Percentiles rank a stretch among this genome's conserved stretches.
Evolutionary conservation across 345 rosid genomes (phyloP).

Genomic region (Eucalyptus sp.): DNA sequence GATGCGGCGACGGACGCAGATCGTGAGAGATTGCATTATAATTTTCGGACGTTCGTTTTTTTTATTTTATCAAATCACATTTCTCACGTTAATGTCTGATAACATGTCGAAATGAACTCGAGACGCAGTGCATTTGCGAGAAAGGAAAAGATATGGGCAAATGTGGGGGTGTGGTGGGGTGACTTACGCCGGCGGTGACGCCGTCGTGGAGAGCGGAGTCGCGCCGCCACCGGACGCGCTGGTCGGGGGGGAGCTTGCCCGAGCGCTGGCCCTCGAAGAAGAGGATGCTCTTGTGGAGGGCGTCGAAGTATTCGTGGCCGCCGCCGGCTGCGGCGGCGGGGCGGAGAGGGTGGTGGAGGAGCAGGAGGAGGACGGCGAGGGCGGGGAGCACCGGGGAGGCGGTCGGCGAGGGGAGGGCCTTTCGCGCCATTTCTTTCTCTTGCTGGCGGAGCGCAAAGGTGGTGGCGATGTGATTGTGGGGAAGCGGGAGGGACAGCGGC

Average conservation of each 20-base stretch:
- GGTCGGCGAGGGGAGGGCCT: slow-evolving; percentile 4
- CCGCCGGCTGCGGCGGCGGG: slow-evolving; percentile 6
- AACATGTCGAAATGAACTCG: not conserved
- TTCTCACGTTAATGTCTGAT: not conserved
- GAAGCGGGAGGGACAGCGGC: not conserved
- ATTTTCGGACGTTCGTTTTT: not conserved
- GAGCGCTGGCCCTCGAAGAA: slow-evolving; percentile 98
- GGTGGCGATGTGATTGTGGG: not conserved
- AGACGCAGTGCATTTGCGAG: not conserved
- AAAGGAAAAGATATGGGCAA: not conserved
- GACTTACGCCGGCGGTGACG: slow-evolving; percentile 31
- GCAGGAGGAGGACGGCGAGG: slow-evolving; percentile 1
- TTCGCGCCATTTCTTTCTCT: slow-evolving; percentile 59
- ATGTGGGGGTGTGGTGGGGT: not conserved
- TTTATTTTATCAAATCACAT: not conserved
- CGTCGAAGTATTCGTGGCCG: slow-evolving; percentile 61
- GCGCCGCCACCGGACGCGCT: slow-evolving; percentile 70
- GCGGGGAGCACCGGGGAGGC: slow-evolving; percentile 8
- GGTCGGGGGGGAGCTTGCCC: slow-evolving; percentile 67
- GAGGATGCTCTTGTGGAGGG: slow-evolving; percentile 78
- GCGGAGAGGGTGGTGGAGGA: slow-evolving; percentile 15
- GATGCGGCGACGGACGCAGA: not conserved
- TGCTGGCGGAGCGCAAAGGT: not conserved
- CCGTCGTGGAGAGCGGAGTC: slow-evolving; percentile 93
- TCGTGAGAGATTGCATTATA: not conserved